Evolutionary conservation across 1,284 basidiomycete species (phyloP).

Genomic region (Trametes versicolor): DNA sequence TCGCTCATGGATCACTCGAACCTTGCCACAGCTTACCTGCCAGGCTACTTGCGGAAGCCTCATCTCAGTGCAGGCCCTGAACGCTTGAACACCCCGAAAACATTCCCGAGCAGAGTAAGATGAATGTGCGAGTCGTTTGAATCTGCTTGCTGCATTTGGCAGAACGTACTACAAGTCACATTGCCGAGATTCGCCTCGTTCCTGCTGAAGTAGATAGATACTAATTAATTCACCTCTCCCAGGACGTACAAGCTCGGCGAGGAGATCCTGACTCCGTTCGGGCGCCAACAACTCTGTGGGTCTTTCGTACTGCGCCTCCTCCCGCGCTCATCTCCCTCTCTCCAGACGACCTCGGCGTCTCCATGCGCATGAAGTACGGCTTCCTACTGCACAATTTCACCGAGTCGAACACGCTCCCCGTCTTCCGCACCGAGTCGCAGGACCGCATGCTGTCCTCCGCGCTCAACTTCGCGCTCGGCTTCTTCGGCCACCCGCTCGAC

Average conservation of each 20-base stretch:
- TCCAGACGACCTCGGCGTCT: slow-evolving; percentile 71
- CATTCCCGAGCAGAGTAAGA: no score
- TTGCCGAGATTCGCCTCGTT: no score
- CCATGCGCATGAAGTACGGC: slow-evolving; percentile 82
- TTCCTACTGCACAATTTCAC: slow-evolving; percentile 86
- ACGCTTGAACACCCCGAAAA: no score
- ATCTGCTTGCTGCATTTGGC: no score
- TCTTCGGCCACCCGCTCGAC: slow-evolving; percentile 86
- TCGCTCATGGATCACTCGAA: no score
- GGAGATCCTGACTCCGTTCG: slow-evolving; percentile 86
- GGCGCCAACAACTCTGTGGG: slow-evolving; percentile 79
- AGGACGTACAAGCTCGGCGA: slow-evolving; percentile 86
- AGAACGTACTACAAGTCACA: no score
- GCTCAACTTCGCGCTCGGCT: slow-evolving; percentile 86
- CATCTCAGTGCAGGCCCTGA: no score
- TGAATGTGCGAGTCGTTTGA: no score
- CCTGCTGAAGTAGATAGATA: no score
- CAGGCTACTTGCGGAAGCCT: no score
- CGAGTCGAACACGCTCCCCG: slow-evolving; percentile 74
- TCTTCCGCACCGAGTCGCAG: slow-evolving; percentile 91
- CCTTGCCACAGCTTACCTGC: no score
- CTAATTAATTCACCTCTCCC: slow-evolving; percentile 18
- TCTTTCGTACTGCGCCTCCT: neutral
- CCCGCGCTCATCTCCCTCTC: neutral
- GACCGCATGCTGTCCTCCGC: slow-evolving; percentile 88